Percentiles rank a stretch among this genome's conserved stretches.
These are phyloP conservation scores for Prunus yedoensis DNA, from an alignment of 331 rosid genomes.

Conservation along the genomic window DNA sequence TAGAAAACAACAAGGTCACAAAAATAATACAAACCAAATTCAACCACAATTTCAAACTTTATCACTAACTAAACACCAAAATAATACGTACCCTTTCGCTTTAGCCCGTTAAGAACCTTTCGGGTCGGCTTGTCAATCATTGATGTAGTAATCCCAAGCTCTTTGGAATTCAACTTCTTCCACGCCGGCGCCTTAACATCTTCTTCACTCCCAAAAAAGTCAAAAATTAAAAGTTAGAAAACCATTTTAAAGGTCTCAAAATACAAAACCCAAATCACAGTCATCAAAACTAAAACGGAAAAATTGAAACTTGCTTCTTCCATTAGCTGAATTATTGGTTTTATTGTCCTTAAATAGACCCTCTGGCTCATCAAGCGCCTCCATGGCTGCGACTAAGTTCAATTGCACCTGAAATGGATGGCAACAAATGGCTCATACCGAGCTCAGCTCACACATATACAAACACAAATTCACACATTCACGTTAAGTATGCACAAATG, in stretches of 20 bases:
- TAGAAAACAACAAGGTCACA: slow-evolving; percentile 14
- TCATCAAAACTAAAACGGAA: neutral
- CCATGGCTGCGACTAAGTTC: slow-evolving; percentile 42
- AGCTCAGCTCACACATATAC: neutral
- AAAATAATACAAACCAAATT: neutral
- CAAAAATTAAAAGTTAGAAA: neutral
- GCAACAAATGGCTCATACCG: neutral
- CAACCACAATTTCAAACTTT: neutral
- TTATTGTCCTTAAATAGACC: slow-evolving; percentile 14
- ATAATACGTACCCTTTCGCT: slow-evolving; percentile 49
- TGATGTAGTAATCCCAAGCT: slow-evolving; percentile 66
- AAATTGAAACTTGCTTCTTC: slow-evolving; percentile 12
- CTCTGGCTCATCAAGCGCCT: slow-evolving; percentile 39
- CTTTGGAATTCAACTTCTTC: slow-evolving; percentile 70
- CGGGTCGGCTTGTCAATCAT: slow-evolving; percentile 61
- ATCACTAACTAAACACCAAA: neutral
- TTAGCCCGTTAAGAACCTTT: slow-evolving; percentile 67
- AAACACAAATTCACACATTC: neutral
- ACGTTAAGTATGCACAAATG: neutral
- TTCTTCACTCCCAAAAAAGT: slow-evolving; percentile 18
- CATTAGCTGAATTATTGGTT: neutral
- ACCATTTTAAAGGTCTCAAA: slow-evolving; percentile 6
- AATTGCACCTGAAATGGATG: slow-evolving; percentile 41
- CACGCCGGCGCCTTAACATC: slow-evolving; percentile 39
- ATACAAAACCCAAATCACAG: neutral